These are phyloP conservation scores for Vitis hybrid DNA, from an alignment of 177 flowering plant species.

Conservation along the genomic window DNA sequence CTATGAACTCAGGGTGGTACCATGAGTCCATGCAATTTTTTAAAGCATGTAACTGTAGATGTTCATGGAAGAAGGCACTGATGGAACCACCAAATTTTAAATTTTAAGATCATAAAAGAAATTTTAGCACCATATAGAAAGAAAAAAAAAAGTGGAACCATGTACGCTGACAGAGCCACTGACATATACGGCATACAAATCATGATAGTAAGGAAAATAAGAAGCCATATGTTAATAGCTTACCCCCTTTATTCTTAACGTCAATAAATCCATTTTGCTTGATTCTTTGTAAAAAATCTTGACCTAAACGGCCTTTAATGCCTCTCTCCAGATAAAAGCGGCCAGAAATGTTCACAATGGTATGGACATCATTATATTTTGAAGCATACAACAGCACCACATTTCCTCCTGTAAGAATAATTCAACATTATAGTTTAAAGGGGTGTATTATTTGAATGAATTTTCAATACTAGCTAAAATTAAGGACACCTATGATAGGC, in stretches of 20 bases:
- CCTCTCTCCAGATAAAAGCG: constrained; percentile 66
- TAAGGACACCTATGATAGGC: neutral
- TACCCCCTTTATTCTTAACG: constrained; percentile 61
- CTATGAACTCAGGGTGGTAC: neutral
- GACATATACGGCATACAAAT: too few species aligned
- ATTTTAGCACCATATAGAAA: neutral
- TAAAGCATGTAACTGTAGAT: too few species aligned
- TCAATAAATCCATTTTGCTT: constrained; percentile 69
- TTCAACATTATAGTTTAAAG: constrained; percentile 1
- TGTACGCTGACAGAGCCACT: too few species aligned
- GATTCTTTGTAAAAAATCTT: constrained; percentile 49
- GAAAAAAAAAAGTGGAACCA: neutral
- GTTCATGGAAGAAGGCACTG: neutral
- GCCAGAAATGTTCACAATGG: constrained; percentile 68
- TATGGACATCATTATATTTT: constrained; percentile 49
- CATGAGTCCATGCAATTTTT: neutral
- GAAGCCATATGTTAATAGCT: constrained; percentile 1
- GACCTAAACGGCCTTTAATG: constrained; percentile 69
- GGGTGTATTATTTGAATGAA: neutral
- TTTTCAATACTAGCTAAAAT: neutral
- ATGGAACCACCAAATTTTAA: neutral
- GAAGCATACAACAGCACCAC: constrained; percentile 83
- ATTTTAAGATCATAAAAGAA: neutral
- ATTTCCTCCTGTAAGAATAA: constrained; percentile 66
- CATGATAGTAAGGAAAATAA: neutral